phyloP scores from a whole-genome alignment of 352 stramenopile genomes.

The Globisporangium cederbergense region DNA sequence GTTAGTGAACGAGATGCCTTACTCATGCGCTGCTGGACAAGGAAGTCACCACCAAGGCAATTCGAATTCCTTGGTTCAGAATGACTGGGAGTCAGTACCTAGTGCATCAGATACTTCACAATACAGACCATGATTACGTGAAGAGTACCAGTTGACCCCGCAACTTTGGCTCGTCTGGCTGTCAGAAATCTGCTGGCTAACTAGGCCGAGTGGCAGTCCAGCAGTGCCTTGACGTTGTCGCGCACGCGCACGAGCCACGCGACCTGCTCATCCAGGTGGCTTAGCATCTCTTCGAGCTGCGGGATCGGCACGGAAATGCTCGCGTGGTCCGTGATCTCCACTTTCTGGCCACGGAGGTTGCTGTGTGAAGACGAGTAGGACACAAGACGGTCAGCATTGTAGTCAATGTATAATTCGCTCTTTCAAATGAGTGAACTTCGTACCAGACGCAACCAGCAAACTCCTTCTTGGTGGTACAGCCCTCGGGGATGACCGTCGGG shows the following conservation, averaged over 20 bases:
- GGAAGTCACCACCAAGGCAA: neutral
- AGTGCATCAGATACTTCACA: neutral
- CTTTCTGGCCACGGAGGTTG: slow-evolving; percentile 63
- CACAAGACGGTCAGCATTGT: neutral
- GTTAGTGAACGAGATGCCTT: neutral
- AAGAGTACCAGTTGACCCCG: neutral
- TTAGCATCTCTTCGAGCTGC: slow-evolving; percentile 78
- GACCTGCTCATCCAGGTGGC: slow-evolving; percentile 60
- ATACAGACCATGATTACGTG: neutral
- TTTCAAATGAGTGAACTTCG: slow-evolving; percentile 1
- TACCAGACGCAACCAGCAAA: slow-evolving; percentile 79
- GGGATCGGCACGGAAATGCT: slow-evolving; percentile 65
- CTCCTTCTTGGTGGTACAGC: slow-evolving; percentile 74
- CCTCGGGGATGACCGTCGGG: slow-evolving; percentile 48
- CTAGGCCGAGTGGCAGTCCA: slow-evolving; percentile 58
- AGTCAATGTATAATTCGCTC: neutral
- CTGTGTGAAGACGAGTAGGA: slow-evolving; percentile 19
- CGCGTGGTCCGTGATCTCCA: slow-evolving; percentile 78
- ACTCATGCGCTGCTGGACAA: neutral
- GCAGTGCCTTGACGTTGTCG: slow-evolving; percentile 69
- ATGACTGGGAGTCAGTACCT: neutral
- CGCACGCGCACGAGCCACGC: slow-evolving; percentile 62
- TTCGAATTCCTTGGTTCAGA: neutral
- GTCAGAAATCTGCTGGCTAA: neutral
- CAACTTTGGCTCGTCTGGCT: too few species aligned